Conservation (phyloP, 176 grass and related monocot species). For the Triticum monococcum region DNA sequence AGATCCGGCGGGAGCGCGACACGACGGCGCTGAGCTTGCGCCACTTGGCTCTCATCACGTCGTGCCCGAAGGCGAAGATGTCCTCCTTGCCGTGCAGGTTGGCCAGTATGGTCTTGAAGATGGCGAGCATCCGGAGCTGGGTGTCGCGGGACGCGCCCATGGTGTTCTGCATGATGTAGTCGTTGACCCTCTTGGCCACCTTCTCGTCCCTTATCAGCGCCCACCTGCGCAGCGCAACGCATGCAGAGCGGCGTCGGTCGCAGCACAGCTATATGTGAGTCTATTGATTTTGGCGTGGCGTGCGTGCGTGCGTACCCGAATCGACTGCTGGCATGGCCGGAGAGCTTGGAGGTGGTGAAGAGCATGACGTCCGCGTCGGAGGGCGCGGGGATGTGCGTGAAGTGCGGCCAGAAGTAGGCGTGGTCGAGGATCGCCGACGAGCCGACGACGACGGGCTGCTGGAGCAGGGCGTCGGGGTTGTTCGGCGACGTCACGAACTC, state of each 20-base stretch:
- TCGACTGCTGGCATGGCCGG: constrained; percentile 76
- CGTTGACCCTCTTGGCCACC: constrained; percentile 28
- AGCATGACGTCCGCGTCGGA: constrained; percentile 70
- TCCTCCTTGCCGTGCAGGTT: constrained; percentile 45
- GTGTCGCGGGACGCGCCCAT: constrained; percentile 68
- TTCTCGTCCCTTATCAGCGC: constrained; percentile 69
- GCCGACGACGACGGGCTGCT: constrained; percentile 35
- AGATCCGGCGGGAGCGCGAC: constrained; percentile 57
- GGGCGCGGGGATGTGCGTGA: constrained; percentile 51
- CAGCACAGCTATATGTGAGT: too few relatives aligned
- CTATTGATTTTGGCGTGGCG: too few relatives aligned
- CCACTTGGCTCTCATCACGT: constrained; percentile 48
- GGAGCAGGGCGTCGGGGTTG: constrained; percentile 58
- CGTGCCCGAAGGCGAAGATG: constrained; percentile 71
- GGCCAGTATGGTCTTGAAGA: constrained; percentile 58
- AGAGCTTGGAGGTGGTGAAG: constrained; percentile 67
- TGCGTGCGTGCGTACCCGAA: constrained; percentile 44
- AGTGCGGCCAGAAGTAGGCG: constrained; percentile 87
- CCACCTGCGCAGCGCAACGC: constrained; percentile 43
- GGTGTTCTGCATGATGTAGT: constrained; percentile 35
- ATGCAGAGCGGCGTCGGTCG: not conserved
- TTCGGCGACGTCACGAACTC: constrained; percentile 83
- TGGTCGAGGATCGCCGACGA: constrained; percentile 56
- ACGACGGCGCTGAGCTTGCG: constrained; percentile 43
- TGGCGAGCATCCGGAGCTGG: constrained; percentile 59